Evolutionary conservation across 2,329 filamentous ascomycete species (phyloP), one percentile per base, ranked within the genome.

Genomic region (Chaetomium sp.): DNA sequence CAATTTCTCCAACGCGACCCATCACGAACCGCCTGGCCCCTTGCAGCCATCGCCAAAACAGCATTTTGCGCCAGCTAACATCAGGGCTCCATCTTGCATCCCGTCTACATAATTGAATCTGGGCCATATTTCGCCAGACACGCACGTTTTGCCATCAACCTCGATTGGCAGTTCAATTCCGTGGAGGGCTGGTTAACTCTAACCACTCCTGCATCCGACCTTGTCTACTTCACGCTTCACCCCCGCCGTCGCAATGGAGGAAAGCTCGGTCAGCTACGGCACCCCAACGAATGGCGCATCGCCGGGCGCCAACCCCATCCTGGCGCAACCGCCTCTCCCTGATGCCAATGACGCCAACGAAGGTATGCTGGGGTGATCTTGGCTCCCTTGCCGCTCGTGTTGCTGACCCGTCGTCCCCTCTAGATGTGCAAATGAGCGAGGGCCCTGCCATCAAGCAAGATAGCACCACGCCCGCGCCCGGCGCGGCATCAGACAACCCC

Each of bases 361-460:
- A 81, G 83, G 85, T 86, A 78, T 66, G 75, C 25, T 49, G n/a
- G 4, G 31, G 7, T 8, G 23, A 19, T 33, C 25, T 33, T 47
- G 13, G 13, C 25, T 5, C 4, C 10, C 19, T 21, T n/a, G 27
- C 29, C 8, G 9, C 10, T n/a, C 29, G 38, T 4, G 27, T 23
- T 49, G 27, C 6, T 51, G 72, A 68, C 54, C 25, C 47, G 29
- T 33, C 55, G 51, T 55, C 38, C 7, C 33, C 7, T 62, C 4
- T 70, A 87, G 89, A 91, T 79, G 78, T 88, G 51, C 82, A 86
- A 67, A 90, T 90, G 87, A 81, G 81, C 29, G 86, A 87, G 69
- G 78, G 77, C 42, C 77, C 80, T 56, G 77, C 77, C 42, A 82
- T 86, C 62, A 87, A 87, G 76, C 85, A 87, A 74, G 87, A 89